Conservation (phyloP, 805 yeast species). For the Myxozyma vanderwaltii region DNA sequence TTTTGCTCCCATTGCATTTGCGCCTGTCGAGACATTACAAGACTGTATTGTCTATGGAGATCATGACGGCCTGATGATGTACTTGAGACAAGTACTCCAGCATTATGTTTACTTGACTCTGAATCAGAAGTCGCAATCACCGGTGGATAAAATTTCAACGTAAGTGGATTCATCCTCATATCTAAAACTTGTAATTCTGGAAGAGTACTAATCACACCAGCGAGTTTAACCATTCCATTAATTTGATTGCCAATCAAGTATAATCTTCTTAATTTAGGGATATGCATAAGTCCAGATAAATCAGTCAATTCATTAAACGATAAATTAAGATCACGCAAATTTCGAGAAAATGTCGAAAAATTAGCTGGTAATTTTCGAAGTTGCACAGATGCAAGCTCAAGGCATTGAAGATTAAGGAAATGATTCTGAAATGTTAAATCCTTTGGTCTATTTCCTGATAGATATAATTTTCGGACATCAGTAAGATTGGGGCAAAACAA, state of each 20-base stretch:
- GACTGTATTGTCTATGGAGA: conserved; percentile 23
- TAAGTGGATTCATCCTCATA: conserved; percentile 41
- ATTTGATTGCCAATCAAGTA: conserved; percentile 39
- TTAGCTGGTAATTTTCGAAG: conserved; percentile 36
- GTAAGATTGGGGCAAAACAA: conserved; percentile 28
- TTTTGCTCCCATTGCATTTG: conserved; percentile 25
- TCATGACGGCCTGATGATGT: conserved; percentile 3
- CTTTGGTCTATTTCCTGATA: conserved; percentile 45
- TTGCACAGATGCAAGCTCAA: conserved; percentile 40
- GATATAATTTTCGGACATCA: conserved; percentile 44
- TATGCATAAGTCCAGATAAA: conserved; percentile 36
- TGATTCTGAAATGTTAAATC: conserved; percentile 34
- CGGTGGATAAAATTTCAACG: conserved; percentile 36
- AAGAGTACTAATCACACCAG: conserved; percentile 30
- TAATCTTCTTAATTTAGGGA: conserved; percentile 38
- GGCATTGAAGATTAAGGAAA: conserved; percentile 40
- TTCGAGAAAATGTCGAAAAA: conserved; percentile 36
- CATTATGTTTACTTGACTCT: background rate
- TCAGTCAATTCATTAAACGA: conserved; percentile 39
- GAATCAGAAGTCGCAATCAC: conserved; percentile 11
- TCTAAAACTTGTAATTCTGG: conserved; percentile 37
- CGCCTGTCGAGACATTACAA: conserved; percentile 23
- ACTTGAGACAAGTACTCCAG: background rate
- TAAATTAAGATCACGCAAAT: conserved; percentile 42
- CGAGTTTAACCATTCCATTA: conserved; percentile 29